A percentile compares a stretch with the other conserved stretches of the same genome.
Conservation (phyloP, 495 filamentous ascomycete species). For the Evernia prunastri region DNA sequence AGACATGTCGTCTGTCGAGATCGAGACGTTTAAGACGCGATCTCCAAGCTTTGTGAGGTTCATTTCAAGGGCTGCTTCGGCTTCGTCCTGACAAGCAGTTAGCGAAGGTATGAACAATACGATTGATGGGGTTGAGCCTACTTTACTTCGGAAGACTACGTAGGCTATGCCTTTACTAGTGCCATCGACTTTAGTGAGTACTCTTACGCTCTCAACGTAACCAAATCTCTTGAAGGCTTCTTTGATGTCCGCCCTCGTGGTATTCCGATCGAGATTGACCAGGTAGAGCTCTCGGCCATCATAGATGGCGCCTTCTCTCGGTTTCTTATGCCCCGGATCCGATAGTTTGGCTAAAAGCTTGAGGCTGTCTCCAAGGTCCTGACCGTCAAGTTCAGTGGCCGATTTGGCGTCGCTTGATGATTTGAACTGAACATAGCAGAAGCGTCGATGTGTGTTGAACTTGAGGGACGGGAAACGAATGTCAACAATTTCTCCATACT, state of each 20-base stretch:
- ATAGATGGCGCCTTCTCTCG: constrained; percentile 69
- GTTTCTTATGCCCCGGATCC: constrained; percentile 67
- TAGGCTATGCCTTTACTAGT: constrained; percentile 68
- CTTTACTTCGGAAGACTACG: constrained; percentile 67
- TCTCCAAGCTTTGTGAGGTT: constrained; percentile 64
- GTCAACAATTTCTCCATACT: constrained; percentile 75
- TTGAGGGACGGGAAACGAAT: constrained; percentile 88
- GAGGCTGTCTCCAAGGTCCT: constrained; percentile 54
- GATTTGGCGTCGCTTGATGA: constrained; percentile 54
- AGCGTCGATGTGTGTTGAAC: constrained; percentile 77
- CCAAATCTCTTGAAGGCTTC: constrained; percentile 70
- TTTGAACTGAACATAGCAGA: constrained; percentile 88
- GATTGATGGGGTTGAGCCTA: constrained; percentile 18
- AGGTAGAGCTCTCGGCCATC: constrained; percentile 87
- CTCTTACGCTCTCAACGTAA: constrained; percentile 57
- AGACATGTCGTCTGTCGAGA: constrained; percentile 44
- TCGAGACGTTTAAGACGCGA: constrained; percentile 61
- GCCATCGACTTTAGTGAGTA: constrained; percentile 59
- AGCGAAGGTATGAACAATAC: constrained; percentile 4
- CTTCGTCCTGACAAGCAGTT: constrained; percentile 46
- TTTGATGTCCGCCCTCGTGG: constrained; percentile 59
- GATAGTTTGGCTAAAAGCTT: constrained; percentile 75
- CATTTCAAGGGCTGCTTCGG: constrained; percentile 60
- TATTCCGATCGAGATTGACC: constrained; percentile 60
- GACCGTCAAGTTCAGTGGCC: constrained; percentile 66